phyloP scores from a whole-genome alignment of 2,329 filamentous ascomycete species.

The Colletotrichum ledebouriae region DNA sequence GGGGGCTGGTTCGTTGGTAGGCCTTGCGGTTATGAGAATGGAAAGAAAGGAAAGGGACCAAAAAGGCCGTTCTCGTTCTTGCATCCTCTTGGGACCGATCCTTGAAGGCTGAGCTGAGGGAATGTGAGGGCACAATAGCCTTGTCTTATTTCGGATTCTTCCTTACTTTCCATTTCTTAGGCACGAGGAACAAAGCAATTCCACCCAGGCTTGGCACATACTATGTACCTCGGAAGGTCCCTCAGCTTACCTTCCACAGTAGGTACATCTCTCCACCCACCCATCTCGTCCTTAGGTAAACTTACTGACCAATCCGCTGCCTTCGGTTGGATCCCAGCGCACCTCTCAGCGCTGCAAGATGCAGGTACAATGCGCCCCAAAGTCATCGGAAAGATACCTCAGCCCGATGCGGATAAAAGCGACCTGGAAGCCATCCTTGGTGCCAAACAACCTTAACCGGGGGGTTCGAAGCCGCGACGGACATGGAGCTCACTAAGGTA shows the following conservation, averaged over 20 bases:
- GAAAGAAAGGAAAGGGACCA: not conserved
- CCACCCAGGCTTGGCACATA: too few species aligned
- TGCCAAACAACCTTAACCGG: conserved; percentile 22
- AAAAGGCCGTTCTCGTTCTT: conserved; percentile 1
- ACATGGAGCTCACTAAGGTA: not conserved
- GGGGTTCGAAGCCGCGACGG: conserved; percentile 1
- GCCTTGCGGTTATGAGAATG: not conserved
- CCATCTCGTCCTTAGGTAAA: not conserved
- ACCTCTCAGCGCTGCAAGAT: conserved; percentile 26
- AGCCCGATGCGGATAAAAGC: not conserved
- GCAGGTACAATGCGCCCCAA: conserved; percentile 28
- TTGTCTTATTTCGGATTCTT: too few species aligned
- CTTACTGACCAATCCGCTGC: conserved; percentile 8
- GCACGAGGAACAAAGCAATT: too few species aligned
- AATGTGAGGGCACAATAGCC: too few species aligned
- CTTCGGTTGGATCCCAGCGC: not conserved
- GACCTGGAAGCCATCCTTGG: not conserved
- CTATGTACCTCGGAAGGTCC: too few species aligned
- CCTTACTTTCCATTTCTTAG: too few species aligned
- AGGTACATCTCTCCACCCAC: not conserved
- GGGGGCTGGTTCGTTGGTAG: conserved; percentile 5
- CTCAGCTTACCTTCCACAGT: too few species aligned
- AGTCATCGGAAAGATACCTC: not conserved
- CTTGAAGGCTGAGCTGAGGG: too few species aligned
- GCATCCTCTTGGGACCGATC: not conserved